These are phyloP conservation scores for Tephrocybe sp. DNA, from an alignment of 768 basidiomycete genomes.

Conservation along the genomic window DNA sequence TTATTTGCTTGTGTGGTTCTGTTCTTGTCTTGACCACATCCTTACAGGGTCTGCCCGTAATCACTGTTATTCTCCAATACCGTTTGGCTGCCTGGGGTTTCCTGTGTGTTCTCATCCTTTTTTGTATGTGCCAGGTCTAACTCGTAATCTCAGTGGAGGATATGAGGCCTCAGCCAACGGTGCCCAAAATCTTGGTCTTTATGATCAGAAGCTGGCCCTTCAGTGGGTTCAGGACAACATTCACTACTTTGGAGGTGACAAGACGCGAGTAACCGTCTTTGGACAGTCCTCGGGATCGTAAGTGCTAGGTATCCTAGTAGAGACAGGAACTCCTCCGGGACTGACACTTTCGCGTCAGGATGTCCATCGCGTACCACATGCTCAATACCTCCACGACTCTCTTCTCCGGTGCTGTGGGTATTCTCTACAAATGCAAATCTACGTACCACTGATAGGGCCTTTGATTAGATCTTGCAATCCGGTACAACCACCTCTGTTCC, in stretches of 20 bases:
- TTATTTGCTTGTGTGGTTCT: not conserved
- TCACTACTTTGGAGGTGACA: slow-evolving; percentile 43
- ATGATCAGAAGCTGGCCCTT: slow-evolving; percentile 42
- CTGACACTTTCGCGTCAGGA: not conserved
- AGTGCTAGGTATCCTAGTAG: slow-evolving; percentile 20
- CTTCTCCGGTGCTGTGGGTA: slow-evolving; percentile 31
- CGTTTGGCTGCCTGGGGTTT: slow-evolving; percentile 20
- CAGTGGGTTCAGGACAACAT: slow-evolving; percentile 63
- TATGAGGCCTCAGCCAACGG: slow-evolving; percentile 30
- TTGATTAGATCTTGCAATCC: slow-evolving; percentile 39
- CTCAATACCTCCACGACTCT: slow-evolving; percentile 25
- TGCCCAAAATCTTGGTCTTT: slow-evolving; percentile 43
- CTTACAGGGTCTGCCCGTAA: slow-evolving; percentile 14
- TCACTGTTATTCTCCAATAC: slow-evolving; percentile 18
- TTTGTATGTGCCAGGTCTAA: not conserved
- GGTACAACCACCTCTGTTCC: slow-evolving; percentile 29
- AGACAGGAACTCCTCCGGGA: not conserved
- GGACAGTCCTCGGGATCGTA: slow-evolving; percentile 56
- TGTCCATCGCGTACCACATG: slow-evolving; percentile 35
- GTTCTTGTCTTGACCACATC: not conserved
- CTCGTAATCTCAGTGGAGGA: slow-evolving; percentile 9
- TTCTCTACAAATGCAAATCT: not conserved
- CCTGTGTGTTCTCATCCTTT: slow-evolving; percentile 9
- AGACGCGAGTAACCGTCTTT: slow-evolving; percentile 42
- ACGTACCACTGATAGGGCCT: not conserved